These are phyloP conservation scores for Populus trichocarpa DNA, from an alignment of 441 rosid genomes.

Conservation along the genomic window DNA sequence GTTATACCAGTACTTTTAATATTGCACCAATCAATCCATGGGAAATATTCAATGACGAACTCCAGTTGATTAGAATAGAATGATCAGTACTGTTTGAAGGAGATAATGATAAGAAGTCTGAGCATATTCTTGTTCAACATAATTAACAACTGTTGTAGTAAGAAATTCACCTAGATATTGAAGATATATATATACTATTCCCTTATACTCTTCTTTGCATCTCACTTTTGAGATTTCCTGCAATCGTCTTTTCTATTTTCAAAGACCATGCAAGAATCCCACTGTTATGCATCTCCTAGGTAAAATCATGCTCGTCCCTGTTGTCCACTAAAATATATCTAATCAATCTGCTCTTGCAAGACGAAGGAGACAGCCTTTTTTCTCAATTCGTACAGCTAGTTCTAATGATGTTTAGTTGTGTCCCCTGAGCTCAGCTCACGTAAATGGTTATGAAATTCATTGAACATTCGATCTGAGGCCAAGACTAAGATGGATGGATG, in stretches of 20 bases:
- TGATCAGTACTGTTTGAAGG: background rate
- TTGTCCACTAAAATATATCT: background rate
- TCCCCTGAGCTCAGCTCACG: background rate
- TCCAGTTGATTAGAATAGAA: background rate
- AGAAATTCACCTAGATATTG: background rate
- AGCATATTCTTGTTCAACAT: background rate
- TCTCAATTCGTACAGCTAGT: background rate
- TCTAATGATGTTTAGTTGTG: background rate
- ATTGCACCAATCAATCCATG: background rate
- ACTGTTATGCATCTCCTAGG: background rate
- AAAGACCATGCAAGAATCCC: too few relatives aligned
- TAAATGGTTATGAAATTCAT: too few relatives aligned
- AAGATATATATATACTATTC: background rate
- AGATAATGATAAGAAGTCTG: background rate
- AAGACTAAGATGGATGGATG: too few relatives aligned
- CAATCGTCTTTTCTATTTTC: background rate
- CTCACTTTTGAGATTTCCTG: background rate
- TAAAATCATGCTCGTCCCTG: background rate
- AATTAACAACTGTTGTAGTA: background rate
- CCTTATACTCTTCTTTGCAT: conserved; percentile 3
- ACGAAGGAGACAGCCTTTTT: too few relatives aligned
- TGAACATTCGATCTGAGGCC: too few relatives aligned
- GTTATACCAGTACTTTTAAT: background rate
- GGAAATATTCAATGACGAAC: background rate
- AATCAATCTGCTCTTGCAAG: too few relatives aligned